Base-by-base conservation (phyloP, 2,329 filamentous ascomycete species). In the Aureobasidium mangrovei region DNA sequence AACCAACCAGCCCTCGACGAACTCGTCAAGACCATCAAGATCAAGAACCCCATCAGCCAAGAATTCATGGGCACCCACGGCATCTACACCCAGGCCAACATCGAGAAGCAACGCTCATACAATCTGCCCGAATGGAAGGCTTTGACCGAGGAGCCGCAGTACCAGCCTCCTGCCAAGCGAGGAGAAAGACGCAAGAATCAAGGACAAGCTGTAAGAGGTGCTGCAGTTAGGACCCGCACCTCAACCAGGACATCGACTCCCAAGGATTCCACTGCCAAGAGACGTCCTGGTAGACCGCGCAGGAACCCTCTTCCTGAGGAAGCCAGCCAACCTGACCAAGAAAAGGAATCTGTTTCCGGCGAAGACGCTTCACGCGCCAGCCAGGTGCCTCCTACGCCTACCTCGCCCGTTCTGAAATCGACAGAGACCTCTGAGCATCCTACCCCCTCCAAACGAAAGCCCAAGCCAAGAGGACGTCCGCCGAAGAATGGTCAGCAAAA, bases 31-130 rank as follows among this genome's bases (percentile, higher is more conserved):
- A 84, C 86, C 58, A 88, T 98, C 69, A 85, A 84, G 66, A 91
- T 98, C 65, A 91, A 91, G 70, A 94, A 98, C 61, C 93, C 93
- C 3, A 97, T 98, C 68, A 95, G 90, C 66, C 93, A 98, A 70
- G 93, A 98, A 64, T 98, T 98, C 64, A 91, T 94, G 77, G 93
- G 93, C 40, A 89, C 88, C 49, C 89, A 91, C 66, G 94, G 93
- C 55, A 94, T 88, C 55, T 98, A 96, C 68, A 91, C 91, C 35
- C 93, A 98, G 69, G 88, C 93, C 65, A 98, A 98, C 67, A 91
- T 98, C 57, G 84, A 97, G 64, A 94, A 96, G 71, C 89, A 94
- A 68, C 82, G 93, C 67, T 90, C 90, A 10, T 98, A 98, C 74
- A 98, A 96, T 62, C 77, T 98, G 4, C 91, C 91, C 0, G 91